phyloP scores from a whole-genome alignment of 805 yeast genomes.

The Candida ponderosae region DNA sequence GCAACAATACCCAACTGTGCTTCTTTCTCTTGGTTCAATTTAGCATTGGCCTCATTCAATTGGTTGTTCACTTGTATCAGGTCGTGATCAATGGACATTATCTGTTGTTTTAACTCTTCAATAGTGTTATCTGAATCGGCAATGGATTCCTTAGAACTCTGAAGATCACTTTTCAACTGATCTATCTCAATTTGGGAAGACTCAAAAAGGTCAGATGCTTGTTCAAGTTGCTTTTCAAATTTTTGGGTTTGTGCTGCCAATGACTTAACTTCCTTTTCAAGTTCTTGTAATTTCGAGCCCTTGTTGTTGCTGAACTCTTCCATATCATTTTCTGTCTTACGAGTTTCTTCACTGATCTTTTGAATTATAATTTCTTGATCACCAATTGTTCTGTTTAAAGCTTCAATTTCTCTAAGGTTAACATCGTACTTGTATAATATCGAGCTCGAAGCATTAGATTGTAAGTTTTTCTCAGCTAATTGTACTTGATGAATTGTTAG shows the following conservation, averaged over 20 bases:
- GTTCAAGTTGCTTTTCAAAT: constrained; percentile 33
- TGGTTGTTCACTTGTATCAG: constrained; percentile 20
- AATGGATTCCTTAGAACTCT: constrained; percentile 33
- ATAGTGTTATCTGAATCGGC: constrained; percentile 26
- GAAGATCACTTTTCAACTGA: constrained; percentile 52
- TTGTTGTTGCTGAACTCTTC: constrained; percentile 74
- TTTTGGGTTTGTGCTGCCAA: constrained; percentile 28
- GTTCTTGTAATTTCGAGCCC: constrained; percentile 66
- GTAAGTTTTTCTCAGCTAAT: constrained; percentile 45
- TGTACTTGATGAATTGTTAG: constrained; percentile 52
- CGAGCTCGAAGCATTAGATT: constrained; percentile 46
- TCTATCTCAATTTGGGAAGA: constrained; percentile 63
- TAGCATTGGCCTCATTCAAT: constrained; percentile 18
- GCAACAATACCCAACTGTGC: constrained; percentile 64
- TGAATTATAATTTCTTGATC: constrained; percentile 25
- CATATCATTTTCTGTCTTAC: constrained; percentile 63
- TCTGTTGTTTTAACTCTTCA: constrained; percentile 25
- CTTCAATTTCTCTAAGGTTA: constrained; percentile 36
- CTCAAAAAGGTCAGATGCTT: constrained; percentile 48
- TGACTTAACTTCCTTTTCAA: constrained; percentile 42
- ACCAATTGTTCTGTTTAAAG: constrained; percentile 29
- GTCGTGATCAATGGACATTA: constrained; percentile 16
- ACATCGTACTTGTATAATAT: constrained; percentile 42
- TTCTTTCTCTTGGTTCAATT: constrained; percentile 32
- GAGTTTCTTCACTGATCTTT: constrained; percentile 35